Evolutionary conservation across 192 early-diverging fungal genomes (phyloP), one percentile per base, ranked within the genome.

Genomic region (Umbelopsis vinacea): DNA sequence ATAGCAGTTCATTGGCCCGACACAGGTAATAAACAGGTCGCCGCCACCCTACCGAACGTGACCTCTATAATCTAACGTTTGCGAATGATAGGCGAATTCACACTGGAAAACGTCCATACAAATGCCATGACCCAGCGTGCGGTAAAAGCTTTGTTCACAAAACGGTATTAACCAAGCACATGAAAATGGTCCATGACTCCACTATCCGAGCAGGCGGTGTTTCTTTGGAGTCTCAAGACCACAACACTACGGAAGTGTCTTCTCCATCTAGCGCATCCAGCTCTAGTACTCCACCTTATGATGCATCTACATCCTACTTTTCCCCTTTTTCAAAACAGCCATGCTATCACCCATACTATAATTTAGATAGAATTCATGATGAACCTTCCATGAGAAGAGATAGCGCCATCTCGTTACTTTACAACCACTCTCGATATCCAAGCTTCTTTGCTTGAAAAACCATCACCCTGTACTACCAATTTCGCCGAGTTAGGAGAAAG

Each of bases 1-100:
- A 93, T 73, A 90, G 89, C 72, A 90, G 89, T 52, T 92, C 91
- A 52, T 79, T 94, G 69, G 90, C 91, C 3, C 85, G 92, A 33
- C 92, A 94, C 52, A 84, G 91, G 70, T 88, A 86, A 73, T 83
- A 82, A 52, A 46, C 57, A 37, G 6, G 57, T 63, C 17, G 10
- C n/a, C 33, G 26, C 57, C 26, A 29, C 29, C 29, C 29, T 29
- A 29, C 29, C 29, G 29, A 29, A 29, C 29, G 1, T 37, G 19
- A 22, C 0, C 2, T 26, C 0, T 6, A 45, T 26, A 33, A 24
- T 47, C 45, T 35, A 11, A 43, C 29, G n/a, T 26, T 63, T 3
- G 47, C 22, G n/a, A 24, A n/a, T n/a, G 33, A 22, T 35, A 76
- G 90, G 45, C 88, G 90, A 74, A 90, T 88, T 40, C 92, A 93